Base-by-base conservation (phyloP, 495 filamentous ascomycete genomes). In the Xylaria bambusicola region DNA sequence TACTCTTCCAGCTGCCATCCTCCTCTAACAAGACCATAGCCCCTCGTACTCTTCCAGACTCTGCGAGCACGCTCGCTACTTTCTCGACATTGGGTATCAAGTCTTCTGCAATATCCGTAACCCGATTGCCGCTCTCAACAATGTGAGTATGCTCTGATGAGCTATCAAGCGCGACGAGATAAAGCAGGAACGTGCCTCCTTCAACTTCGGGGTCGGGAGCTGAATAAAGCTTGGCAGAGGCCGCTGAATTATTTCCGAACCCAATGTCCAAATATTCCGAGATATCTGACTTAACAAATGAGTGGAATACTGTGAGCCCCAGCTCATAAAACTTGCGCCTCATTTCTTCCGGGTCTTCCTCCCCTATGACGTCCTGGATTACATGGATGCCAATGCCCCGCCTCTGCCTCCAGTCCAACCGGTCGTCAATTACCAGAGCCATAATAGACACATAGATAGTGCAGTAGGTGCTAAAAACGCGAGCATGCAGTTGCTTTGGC, bases 381-480 rank as follows among this genome's bases (percentile, higher is more conserved):
- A n/a, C 18, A 4, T 18, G 1, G 21, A 52, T 10, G 2, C 35
- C 49, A 6, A 60, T 48, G 1, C 20, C 3, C 24, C 24, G 31
- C 6, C 46, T 7, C 10, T 26, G 20, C 3, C 3, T 0, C 18
- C n/a, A 52, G 35, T 24, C 38, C 24, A 46, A 2, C 10, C 0
- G 17, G 12, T 33, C 24, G 26, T 52, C 41, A 9, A 49, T 21
- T 4, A 46, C 35, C 1, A 60, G 36, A 31, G 46, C 20, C 3
- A 7, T 35, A 8, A 60, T 38, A 7, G 49, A 47, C 27, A 60
- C 33, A 29, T 24, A 47, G 9, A 60, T 27, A 6, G 58, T 36
- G 41, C 41, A 47, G 17, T 60, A 47, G 23, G 53, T 52, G n/a
- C n/a, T n/a, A n/a, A n/a, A n/a, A n/a, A n/a, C n/a, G 23, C 27